Conservation (phyloP, 2,329 filamentous ascomycete species). For the Sclerotinia spermophila region DNA sequence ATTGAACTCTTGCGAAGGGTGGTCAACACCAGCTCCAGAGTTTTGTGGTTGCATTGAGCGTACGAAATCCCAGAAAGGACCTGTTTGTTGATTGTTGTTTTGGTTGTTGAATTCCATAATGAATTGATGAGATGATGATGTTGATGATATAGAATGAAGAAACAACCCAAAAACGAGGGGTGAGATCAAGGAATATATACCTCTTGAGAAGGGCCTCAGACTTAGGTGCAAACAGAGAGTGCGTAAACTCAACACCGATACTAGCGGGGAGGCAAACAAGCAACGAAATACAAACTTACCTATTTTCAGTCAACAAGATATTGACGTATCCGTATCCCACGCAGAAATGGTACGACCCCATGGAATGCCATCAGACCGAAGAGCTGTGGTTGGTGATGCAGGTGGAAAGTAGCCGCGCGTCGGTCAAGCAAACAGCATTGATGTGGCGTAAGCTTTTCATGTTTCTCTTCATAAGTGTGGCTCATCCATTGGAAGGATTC, state of each 20-base stretch:
- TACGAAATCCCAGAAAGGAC: slow-evolving; percentile 35
- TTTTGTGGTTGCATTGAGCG: slow-evolving; percentile 29
- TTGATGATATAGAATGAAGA: slow-evolving; percentile 6
- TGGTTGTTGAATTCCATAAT: slow-evolving; percentile 35
- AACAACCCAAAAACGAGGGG: neutral
- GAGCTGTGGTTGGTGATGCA: slow-evolving; percentile 11
- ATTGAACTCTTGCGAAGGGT: slow-evolving; percentile 23
- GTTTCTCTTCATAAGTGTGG: neutral
- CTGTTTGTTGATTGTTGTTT: slow-evolving; percentile 21
- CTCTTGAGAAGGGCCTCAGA: neutral
- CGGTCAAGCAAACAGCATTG: neutral
- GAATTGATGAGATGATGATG: slow-evolving; percentile 21
- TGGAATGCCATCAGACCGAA: slow-evolving; percentile 4
- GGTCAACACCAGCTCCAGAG: slow-evolving; percentile 33
- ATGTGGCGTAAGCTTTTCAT: slow-evolving; percentile 9
- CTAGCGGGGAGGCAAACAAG: slow-evolving; percentile 12
- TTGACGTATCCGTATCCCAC: slow-evolving; percentile 3
- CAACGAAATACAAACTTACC: neutral
- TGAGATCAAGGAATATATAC: slow-evolving; percentile 14
- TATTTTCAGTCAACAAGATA: slow-evolving; percentile 5
- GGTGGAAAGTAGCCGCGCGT: slow-evolving; percentile 14
- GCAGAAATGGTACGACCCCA: neutral
- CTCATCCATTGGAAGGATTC: neutral
- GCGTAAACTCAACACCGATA: slow-evolving; percentile 11
- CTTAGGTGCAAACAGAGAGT: slow-evolving; percentile 9